Percentiles rank a stretch among this genome's conserved stretches.
phyloP scores from a whole-genome alignment of 495 filamentous ascomycete species.

The Trichocladium uniseriatum region DNA sequence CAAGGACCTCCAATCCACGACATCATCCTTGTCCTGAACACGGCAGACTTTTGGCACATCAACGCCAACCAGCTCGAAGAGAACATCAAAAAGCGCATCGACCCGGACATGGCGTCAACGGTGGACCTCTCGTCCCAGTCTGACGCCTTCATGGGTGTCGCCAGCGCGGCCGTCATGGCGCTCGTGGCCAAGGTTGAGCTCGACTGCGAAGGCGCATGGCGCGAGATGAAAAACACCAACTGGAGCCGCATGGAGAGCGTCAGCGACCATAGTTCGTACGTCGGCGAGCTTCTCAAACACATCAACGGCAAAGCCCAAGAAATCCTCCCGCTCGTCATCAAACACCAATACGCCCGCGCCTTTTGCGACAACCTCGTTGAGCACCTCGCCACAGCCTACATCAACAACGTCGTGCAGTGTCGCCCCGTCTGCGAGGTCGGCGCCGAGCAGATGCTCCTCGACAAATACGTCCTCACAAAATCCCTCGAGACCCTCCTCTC shows the following conservation, averaged over 20 bases:
- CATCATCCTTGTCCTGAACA: slow-evolving; percentile 79
- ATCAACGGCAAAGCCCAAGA: slow-evolving; percentile 61
- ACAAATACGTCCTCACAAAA: slow-evolving; percentile 85
- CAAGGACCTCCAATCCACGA: slow-evolving; percentile 62
- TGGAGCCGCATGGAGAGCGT: slow-evolving; percentile 92
- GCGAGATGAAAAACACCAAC: slow-evolving; percentile 95
- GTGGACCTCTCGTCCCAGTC: slow-evolving; percentile 88
- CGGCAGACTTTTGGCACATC: slow-evolving; percentile 92
- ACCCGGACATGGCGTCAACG: slow-evolving; percentile 59
- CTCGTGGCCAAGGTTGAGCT: slow-evolving; percentile 77
- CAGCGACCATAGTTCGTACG: slow-evolving; percentile 91
- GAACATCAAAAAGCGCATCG: slow-evolving; percentile 84
- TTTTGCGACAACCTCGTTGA: slow-evolving; percentile 95
- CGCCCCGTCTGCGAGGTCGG: slow-evolving; percentile 85
- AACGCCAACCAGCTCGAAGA: slow-evolving; percentile 89
- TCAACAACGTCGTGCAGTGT: slow-evolving; percentile 78
- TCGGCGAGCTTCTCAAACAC: slow-evolving; percentile 64
- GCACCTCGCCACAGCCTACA: slow-evolving; percentile 65
- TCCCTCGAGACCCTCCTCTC: slow-evolving; percentile 60
- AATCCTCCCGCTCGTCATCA: slow-evolving; percentile 68
- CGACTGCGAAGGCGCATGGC: slow-evolving; percentile 77
- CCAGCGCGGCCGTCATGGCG: slow-evolving; percentile 72
- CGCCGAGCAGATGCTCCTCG: slow-evolving; percentile 97
- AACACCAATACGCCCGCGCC: slow-evolving; percentile 86
- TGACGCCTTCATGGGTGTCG: slow-evolving; percentile 92